Evolutionary conservation across 176 grass and related monocot species (phyloP).

Genomic region (Tillandsia leiboldiana): DNA sequence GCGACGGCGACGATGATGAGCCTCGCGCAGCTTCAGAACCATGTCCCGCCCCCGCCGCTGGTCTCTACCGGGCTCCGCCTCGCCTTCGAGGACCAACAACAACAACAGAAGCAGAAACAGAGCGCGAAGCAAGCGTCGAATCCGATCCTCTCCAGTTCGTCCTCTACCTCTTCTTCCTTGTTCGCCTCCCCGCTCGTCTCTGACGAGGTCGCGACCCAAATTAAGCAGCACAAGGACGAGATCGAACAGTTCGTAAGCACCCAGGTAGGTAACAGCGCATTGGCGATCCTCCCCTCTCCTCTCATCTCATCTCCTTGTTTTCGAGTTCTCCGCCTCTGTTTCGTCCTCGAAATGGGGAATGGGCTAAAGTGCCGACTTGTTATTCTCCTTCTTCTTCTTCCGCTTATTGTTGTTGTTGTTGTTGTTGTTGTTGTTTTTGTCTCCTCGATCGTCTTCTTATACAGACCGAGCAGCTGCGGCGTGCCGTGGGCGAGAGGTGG

Average conservation of each 20-base stretch:
- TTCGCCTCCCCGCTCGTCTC: constrained; percentile 23
- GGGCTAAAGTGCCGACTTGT: no score
- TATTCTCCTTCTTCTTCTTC: no score
- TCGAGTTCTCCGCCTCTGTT: neutral
- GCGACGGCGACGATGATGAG: neutral
- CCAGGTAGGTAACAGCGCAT: constrained; percentile 35
- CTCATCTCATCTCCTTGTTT: neutral
- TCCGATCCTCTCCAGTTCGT: constrained; percentile 19
- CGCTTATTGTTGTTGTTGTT: no score
- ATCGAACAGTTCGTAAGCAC: constrained; percentile 57
- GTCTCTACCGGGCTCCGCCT: constrained; percentile 82
- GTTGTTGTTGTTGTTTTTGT: no score
- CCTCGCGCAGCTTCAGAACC: constrained; percentile 36
- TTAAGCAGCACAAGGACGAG: constrained; percentile 51
- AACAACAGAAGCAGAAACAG: constrained; percentile 24
- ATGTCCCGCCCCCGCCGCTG: constrained; percentile 23
- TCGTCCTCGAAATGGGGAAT: neutral
- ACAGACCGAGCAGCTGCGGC: constrained; percentile 59
- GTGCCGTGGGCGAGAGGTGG: constrained; percentile 44
- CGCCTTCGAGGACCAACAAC: constrained; percentile 64
- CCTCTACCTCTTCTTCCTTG: constrained; percentile 12
- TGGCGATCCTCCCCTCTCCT: neutral
- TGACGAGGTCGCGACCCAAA: constrained; percentile 50
- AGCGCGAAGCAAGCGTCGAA: constrained; percentile 2
- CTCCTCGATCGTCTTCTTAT: neutral